Evolutionary conservation across 2,329 filamentous ascomycete species (phyloP), one percentile per base, ranked within the genome.

Genomic region (Cercospora zeina): DNA sequence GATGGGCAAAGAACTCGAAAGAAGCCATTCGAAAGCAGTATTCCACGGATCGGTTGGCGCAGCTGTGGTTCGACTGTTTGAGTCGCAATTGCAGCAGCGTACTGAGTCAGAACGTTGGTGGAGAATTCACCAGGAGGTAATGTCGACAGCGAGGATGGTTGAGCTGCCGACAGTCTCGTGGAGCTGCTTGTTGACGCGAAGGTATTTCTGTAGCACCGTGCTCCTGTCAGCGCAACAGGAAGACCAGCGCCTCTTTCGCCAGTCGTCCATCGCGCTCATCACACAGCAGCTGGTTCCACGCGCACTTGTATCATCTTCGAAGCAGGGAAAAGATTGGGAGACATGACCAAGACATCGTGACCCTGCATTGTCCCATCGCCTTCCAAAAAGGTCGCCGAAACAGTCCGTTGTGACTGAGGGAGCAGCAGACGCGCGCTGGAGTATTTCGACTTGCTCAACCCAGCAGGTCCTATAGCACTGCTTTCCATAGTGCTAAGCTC

Each of bases 271-370:
- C 21, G 14, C 21, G 21, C 21, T 34, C 14, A n/a, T 47, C 42
- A 47, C 21, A 27, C 8, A 47, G 42, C 42, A 47, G 21, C 42
- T 24, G 19, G 19, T 2, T 47, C 21, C 21, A 53, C 14, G 27
- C 49, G 27, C 14, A 53, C 49, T 21, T 27, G 49, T 2, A 53
- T 31, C 49, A 33, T 53, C 49, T 53, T 53, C 4, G 49, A 33
- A 3, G 49, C 31, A 4, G 49, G 49, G n/a, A 53, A 53, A 8
- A 53, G 49, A 5, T 16, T 34, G 2, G 49, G 31, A 4, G 49
- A 31, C 49, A 53, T 53, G 49, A 53, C 30, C 49, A 34, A 16
- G 27, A 53, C 49, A 5, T 53, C 49, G 19, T 53, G 49, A 11
- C 49, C 27, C 49, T 53, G 49, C n/a, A 53, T 10, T 14, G 27